These are phyloP conservation scores for Penicillium macrosclerotiorum DNA, from an alignment of 495 filamentous ascomycete species.

Conservation along the genomic window DNA sequence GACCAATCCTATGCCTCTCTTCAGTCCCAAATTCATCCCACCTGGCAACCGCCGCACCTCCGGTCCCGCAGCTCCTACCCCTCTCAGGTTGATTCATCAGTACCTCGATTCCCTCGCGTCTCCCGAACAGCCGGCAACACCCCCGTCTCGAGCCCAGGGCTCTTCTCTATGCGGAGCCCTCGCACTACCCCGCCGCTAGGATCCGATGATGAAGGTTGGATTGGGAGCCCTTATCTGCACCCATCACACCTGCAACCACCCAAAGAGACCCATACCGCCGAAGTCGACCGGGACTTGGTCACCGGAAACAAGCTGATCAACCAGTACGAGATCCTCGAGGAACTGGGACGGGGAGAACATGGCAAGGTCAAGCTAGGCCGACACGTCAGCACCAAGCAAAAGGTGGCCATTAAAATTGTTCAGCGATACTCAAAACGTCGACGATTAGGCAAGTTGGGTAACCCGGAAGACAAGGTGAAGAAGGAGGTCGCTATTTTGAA, in stretches of 20 bases:
- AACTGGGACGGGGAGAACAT: slow-evolving; percentile 92
- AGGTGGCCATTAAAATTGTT: slow-evolving; percentile 97
- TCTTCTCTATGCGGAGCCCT: slow-evolving; percentile 56
- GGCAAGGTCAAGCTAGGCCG: slow-evolving; percentile 95
- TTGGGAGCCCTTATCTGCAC: slow-evolving; percentile 60
- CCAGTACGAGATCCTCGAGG: slow-evolving; percentile 92
- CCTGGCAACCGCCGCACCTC: slow-evolving; percentile 38
- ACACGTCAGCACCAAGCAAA: slow-evolving; percentile 71
- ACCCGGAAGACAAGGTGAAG: slow-evolving; percentile 90
- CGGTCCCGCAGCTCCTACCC: slow-evolving; percentile 32
- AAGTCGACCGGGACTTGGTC: slow-evolving; percentile 79
- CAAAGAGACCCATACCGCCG: slow-evolving; percentile 78
- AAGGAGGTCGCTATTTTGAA: slow-evolving; percentile 97
- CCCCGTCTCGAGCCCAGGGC: slow-evolving; percentile 64
- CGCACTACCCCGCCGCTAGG: slow-evolving; percentile 41
- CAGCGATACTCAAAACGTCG: slow-evolving; percentile 90
- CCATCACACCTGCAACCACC: slow-evolving; percentile 62
- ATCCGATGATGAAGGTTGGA: slow-evolving; percentile 45
- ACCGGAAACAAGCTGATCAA: slow-evolving; percentile 96
- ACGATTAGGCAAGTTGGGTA: slow-evolving; percentile 73
- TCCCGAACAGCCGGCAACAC: slow-evolving; percentile 61
- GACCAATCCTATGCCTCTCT: slow-evolving; percentile 53
- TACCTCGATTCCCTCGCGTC: slow-evolving; percentile 29
- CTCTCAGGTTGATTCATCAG: slow-evolving; percentile 12
- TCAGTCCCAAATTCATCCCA: slow-evolving; percentile 49